These are phyloP conservation scores for Actinidia polygama DNA, from an alignment of 179 eudicot genomes.

Conservation along the genomic window DNA sequence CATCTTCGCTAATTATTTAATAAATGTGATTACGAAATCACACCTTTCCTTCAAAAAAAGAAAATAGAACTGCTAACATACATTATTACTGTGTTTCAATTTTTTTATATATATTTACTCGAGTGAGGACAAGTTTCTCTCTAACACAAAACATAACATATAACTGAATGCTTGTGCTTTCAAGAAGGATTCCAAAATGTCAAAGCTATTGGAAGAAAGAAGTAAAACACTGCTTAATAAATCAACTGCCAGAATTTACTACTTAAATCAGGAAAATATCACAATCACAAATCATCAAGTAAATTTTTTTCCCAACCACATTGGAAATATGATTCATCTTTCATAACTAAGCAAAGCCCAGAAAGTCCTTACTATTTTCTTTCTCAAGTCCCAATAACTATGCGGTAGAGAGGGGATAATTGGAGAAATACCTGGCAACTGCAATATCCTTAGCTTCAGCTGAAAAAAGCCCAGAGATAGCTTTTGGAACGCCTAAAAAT, in stretches of 20 bases:
- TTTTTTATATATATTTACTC: neutral
- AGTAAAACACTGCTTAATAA: neutral
- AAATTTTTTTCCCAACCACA: neutral
- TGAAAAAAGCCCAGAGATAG: constrained; percentile 82
- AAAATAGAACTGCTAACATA: too few species aligned
- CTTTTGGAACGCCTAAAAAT: constrained; percentile 89
- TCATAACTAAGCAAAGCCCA: neutral
- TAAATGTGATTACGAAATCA: too few species aligned
- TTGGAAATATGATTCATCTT: neutral
- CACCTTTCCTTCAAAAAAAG: too few species aligned
- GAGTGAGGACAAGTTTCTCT: neutral
- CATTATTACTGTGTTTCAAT: neutral
- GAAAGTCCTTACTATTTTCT: neutral
- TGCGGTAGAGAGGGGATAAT: neutral
- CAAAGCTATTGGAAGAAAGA: neutral
- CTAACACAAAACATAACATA: neutral
- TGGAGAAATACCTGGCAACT: constrained; percentile 76
- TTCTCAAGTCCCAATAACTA: neutral
- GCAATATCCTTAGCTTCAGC: constrained; percentile 98
- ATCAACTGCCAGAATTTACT: neutral
- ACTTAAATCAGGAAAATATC: neutral
- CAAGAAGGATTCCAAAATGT: neutral
- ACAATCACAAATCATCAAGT: neutral
- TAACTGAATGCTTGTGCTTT: neutral
- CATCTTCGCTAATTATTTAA: too few species aligned